Evolutionary conservation across 169 alveolate species (phyloP), one percentile per base, ranked within the genome.

Genomic region (Besnoitia besnoiti): DNA sequence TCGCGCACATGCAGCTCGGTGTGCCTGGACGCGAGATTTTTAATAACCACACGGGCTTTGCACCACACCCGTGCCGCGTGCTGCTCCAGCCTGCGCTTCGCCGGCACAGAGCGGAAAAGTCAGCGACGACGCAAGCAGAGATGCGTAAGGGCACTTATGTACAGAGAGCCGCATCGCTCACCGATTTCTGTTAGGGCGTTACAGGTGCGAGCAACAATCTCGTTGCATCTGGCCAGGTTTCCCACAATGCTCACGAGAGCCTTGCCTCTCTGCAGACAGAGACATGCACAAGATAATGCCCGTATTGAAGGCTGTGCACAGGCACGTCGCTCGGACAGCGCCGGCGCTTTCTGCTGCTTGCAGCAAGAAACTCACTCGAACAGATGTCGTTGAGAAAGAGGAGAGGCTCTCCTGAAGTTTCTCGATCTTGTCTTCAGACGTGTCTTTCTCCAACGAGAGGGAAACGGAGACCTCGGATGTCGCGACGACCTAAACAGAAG

Each of bases 401-500:
- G 50, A 37, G 0, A 85, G 51, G 3, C 49, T 2, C 37, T 85
- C 55, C 50, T 40, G 76, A n/a, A 51, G 50, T 47, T 37, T 30
- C 46, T 50, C 90, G 49, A 85, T 51, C 46, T 49, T 35, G 39
- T 37, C 35, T 33, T 47, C 90, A 77, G 84, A 42, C 77, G 49
- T 40, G 90, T 92, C 90, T 50, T 90, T 77, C 73, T 93, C 95
- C n/a, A 93, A 82, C 10, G 95, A 89, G 55, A 93, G 80, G 1
- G 95, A 93, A 37, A 93, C 91, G 39, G 94, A 82, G 49, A 93
- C 95, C 75, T 93, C 95, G 12, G 94, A 90, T 37, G 95, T 93
- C 61, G 95, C 94, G 21, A 93, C 90, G 75, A 93, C 95, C 92
- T 89, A 62, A 8, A 12, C 33, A 0, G 35, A 61, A 8, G 30